These are phyloP conservation scores for Exophiala alcalophila DNA, from an alignment of 2,329 filamentous ascomycete species.

Conservation along the genomic window DNA sequence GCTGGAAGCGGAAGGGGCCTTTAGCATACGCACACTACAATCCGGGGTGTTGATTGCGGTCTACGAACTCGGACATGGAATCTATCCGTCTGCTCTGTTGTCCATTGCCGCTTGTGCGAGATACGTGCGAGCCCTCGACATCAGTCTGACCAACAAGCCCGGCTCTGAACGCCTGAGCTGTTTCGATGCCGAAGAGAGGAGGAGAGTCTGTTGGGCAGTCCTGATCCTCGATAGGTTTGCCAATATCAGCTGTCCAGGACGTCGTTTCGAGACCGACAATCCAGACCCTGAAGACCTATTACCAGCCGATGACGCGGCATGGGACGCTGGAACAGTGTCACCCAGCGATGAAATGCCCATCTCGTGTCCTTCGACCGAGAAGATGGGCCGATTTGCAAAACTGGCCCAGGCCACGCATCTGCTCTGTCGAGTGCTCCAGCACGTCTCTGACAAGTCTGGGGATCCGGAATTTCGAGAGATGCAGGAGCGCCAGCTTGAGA, in stretches of 20 bases:
- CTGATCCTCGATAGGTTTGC: constrained; percentile 32
- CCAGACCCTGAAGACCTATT: constrained; percentile 1
- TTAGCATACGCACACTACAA: constrained; percentile 32
- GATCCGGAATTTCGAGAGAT: constrained; percentile 4
- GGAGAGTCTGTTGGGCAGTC: constrained; percentile 32
- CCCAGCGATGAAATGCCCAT: constrained; percentile 2
- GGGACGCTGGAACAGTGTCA: constrained; percentile 1
- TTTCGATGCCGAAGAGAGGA: constrained; percentile 29
- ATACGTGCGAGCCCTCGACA: constrained; percentile 18
- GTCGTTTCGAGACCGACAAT: constrained; percentile 4
- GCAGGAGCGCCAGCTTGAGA: constrained; percentile 2
- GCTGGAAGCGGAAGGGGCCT: constrained; percentile 28
- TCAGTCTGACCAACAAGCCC: constrained; percentile 6
- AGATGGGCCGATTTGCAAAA: constrained; percentile 7
- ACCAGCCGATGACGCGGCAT: neutral
- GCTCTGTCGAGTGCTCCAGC: constrained; percentile 5
- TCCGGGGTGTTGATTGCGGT: constrained; percentile 32
- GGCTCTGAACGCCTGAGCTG: constrained; percentile 10
- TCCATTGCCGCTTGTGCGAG: constrained; percentile 23
- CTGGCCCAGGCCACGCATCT: constrained; percentile 5
- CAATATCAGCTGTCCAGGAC: constrained; percentile 2
- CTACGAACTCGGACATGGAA: constrained; percentile 35
- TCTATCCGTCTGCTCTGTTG: constrained; percentile 36
- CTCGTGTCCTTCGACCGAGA: constrained; percentile 1
- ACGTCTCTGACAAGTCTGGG: neutral